A percentile compares a stretch with the other conserved stretches of the same genome.
phyloP scores from a whole-genome alignment of 345 rosid genomes.

The Ceriops zippeliana region DNA sequence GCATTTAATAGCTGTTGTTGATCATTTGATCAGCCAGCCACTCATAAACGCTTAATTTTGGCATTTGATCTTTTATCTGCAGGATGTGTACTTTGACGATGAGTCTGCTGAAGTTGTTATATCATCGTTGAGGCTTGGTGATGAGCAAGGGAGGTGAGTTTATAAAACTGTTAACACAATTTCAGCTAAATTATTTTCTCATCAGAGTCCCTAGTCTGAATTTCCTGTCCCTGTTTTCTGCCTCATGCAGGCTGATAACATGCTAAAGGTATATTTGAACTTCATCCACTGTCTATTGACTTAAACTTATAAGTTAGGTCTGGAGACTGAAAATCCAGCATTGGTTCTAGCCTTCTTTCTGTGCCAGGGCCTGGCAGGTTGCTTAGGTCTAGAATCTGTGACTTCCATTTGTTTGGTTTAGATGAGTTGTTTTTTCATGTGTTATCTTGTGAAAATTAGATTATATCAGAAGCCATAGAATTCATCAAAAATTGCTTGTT shows the following conservation, averaged over 20 bases:
- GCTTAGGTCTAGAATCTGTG: not conserved
- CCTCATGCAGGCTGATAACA: no score
- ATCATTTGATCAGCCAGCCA: no score
- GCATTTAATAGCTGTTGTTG: no score
- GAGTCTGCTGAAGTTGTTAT: constrained; percentile 93
- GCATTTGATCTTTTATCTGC: constrained; percentile 23
- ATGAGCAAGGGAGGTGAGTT: constrained; percentile 86
- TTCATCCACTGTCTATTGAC: not conserved
- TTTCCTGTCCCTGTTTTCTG: no score
- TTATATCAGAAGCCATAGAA: not conserved
- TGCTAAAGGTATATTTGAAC: no score
- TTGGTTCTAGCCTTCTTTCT: not conserved
- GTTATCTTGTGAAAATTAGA: not conserved
- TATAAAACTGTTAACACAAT: not conserved
- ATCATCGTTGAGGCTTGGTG: constrained; percentile 93
- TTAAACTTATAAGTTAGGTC: no score
- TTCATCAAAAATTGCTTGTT: not conserved
- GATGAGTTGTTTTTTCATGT: not conserved
- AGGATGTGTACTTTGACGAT: constrained; percentile 93
- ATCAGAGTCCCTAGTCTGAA: no score
- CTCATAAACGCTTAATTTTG: not conserved
- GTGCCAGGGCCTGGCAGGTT: not conserved
- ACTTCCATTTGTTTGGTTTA: not conserved
- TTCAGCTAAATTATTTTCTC: no score
- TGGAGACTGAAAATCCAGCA: not conserved